These are phyloP conservation scores for Pigoraptor vietnamica DNA, from an alignment of 78 protist species.

Conservation along the genomic window DNA sequence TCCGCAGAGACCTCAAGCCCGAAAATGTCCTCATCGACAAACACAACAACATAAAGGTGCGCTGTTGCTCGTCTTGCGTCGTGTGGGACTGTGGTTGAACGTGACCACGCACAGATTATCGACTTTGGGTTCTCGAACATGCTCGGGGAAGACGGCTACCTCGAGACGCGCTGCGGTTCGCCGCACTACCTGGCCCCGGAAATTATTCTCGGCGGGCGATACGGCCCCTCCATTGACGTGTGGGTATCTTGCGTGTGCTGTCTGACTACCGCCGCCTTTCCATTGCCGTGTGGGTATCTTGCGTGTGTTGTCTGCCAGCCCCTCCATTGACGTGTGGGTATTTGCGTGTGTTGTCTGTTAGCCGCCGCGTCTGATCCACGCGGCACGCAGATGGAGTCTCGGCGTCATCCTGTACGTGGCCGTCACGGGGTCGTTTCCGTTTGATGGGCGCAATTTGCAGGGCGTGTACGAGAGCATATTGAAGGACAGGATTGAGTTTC, in stretches of 20 bases:
- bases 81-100: too few relatives aligned
- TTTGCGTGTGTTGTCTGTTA: too few relatives aligned
- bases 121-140: slow-evolving; percentile 71
- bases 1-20: slow-evolving; percentile 43
- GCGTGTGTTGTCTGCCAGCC: too few relatives aligned
- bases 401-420: slow-evolving; percentile 58
- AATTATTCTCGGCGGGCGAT: slow-evolving; percentile 41
- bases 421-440: slow-evolving; percentile 94
- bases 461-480: neutral
- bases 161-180: slow-evolving; percentile 35
- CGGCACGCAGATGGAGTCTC: slow-evolving; percentile 21
- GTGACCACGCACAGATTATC: slow-evolving; percentile 37
- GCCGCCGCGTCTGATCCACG: too few relatives aligned
- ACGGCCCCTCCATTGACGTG: neutral
- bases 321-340: too few relatives aligned
- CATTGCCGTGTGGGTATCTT: too few relatives aligned
- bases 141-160: neutral
- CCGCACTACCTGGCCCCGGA: slow-evolving; percentile 72
- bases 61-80: too few relatives aligned
- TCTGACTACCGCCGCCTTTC: too few relatives aligned
- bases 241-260: too few relatives aligned
- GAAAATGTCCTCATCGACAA: slow-evolving; percentile 73
- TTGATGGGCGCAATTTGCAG: slow-evolving; percentile 69
- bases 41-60: slow-evolving; percentile 40
- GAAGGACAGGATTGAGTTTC: neutral